These are phyloP conservation scores for Ophiognomonia clavigignenti-juglandacearum DNA, from an alignment of 2,329 filamentous ascomycete genomes.

Conservation along the genomic window DNA sequence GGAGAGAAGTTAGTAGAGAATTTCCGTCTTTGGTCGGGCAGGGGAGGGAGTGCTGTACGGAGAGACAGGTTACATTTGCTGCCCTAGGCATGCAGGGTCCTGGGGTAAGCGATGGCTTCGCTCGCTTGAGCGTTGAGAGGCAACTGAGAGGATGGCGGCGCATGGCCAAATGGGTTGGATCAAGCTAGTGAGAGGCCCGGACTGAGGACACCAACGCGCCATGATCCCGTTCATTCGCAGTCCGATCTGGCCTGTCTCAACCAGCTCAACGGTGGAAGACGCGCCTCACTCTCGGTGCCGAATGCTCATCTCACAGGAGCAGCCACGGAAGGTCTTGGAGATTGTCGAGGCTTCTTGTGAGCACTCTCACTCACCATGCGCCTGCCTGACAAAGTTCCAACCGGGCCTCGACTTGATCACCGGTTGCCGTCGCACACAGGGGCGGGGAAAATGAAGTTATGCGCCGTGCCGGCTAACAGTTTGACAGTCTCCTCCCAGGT, in stretches of 20 bases:
- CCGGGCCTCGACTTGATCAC: not conserved
- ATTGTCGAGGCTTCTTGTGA: not conserved
- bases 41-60: not conserved
- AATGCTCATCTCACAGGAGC: not conserved
- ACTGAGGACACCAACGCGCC: too few species aligned
- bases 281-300: conserved; percentile 2
- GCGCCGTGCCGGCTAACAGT: not conserved
- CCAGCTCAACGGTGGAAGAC: not conserved
- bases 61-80: conserved; percentile 5
- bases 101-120: conserved; percentile 10
- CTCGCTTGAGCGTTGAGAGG: not conserved
- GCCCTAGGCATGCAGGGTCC: too few species aligned
- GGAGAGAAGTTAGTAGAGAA: not conserved
- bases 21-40: not conserved
- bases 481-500: conserved; percentile 1
- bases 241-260: not conserved
- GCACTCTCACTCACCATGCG: too few species aligned
- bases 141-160: too few species aligned
- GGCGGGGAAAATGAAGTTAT: not conserved
- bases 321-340: not conserved
- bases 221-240: not conserved
- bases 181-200: too few species aligned
- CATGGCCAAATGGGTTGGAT: too few species aligned
- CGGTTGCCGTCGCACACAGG: not conserved
- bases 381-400: too few species aligned